A percentile compares a stretch with the other conserved stretches of the same genome.
Evolutionary conservation across 768 basidiomycete species (phyloP).

Genomic region (Russula sp.): DNA sequence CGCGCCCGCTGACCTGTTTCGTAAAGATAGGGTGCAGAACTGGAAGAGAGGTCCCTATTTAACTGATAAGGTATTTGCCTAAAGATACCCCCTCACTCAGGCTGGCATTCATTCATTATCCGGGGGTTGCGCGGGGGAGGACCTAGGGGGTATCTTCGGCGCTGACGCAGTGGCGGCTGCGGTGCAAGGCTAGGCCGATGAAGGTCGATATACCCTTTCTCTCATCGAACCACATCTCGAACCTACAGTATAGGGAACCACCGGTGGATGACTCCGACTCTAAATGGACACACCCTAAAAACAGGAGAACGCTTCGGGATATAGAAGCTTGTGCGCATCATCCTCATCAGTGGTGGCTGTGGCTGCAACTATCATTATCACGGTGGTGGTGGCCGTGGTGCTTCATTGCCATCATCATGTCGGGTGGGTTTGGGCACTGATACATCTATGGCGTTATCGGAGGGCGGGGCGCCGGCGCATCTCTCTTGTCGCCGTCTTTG

Average conservation of each 20-base stretch:
- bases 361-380: neutral
- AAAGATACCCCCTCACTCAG: neutral
- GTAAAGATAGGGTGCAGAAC: neutral
- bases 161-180: neutral
- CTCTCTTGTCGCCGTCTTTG: neutral
- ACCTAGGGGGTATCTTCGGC: neutral
- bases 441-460: neutral
- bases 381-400: neutral
- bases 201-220: neutral
- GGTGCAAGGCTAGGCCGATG: neutral
- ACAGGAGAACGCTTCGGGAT: neutral
- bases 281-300: neutral
- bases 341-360: neutral
- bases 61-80: slow-evolving; percentile 13
- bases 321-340: neutral
- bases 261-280: no score
- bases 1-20: neutral
- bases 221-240: neutral
- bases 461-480: neutral
- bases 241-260: no score
- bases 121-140: neutral
- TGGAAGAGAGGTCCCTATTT: neutral
- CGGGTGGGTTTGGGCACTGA: neutral
- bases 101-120: neutral
- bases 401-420: neutral